Evolutionary conservation across 1,139 yeast genomes (phyloP).

Genomic region (Pneumocystis oryctolagi): DNA sequence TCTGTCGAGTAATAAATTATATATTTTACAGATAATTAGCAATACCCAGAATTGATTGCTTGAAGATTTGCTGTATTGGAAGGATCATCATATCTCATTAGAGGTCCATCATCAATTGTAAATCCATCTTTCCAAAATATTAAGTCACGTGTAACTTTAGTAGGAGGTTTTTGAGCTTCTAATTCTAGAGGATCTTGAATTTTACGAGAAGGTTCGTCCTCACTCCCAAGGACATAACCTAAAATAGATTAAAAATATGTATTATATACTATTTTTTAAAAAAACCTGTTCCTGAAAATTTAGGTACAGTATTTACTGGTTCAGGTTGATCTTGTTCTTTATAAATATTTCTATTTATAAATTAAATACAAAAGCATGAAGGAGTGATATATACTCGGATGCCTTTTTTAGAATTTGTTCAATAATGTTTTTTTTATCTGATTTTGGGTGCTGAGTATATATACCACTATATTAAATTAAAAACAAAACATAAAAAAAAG

Average conservation of each 20-base stretch:
- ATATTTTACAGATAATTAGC: neutral
- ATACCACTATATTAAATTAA: conserved; percentile 40
- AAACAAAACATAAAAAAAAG: neutral
- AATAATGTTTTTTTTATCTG: conserved; percentile 28
- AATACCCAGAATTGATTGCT: conserved; percentile 60
- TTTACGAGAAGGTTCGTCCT: conserved; percentile 28
- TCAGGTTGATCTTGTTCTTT: conserved; percentile 24
- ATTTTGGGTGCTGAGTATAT: conserved; percentile 82
- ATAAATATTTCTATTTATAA: conserved; percentile 25
- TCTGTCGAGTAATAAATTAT: neutral
- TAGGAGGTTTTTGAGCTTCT: conserved; percentile 25
- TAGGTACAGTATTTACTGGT: conserved; percentile 13
- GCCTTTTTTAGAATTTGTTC: conserved; percentile 50
- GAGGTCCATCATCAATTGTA: conserved; percentile 78
- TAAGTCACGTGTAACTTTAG: conserved; percentile 53
- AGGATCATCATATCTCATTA: conserved; percentile 83
- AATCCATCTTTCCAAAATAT: conserved; percentile 96
- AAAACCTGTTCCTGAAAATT: conserved; percentile 3
- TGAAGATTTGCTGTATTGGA: conserved; percentile 58
- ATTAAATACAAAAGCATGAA: conserved; percentile 19
- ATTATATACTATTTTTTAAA: neutral
- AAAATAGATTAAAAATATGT: conserved; percentile 42
- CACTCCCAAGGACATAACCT: conserved; percentile 71
- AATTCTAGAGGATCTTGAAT: conserved; percentile 20
- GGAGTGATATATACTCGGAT: conserved; percentile 30